These are phyloP conservation scores for Aristolochia fimbriata DNA, from an alignment of 164 flowering plant genomes.

Conservation along the genomic window DNA sequence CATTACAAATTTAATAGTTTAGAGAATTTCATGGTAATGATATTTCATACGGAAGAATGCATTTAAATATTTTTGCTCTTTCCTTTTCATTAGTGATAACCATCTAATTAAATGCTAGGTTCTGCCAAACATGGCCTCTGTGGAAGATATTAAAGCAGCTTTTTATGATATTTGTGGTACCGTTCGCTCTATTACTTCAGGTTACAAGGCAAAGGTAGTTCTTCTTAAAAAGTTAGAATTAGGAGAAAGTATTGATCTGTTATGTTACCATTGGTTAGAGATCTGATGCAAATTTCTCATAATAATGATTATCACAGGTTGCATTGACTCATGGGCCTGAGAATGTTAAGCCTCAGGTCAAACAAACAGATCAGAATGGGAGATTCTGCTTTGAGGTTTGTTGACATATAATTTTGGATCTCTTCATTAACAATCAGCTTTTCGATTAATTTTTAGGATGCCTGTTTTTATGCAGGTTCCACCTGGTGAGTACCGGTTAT, in stretches of 20 bases:
- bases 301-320: conserved; percentile 36
- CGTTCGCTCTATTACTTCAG: conserved; percentile 44
- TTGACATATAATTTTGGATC: not conserved
- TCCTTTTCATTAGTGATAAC: not conserved
- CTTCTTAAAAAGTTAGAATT: not conserved
- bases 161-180: conserved; percentile 84
- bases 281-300: too few relatives aligned
- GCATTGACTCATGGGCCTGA: conserved; percentile 93
- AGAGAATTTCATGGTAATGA: conserved; percentile 60
- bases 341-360: conserved; percentile 76
- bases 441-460: not conserved
- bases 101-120: conserved; percentile 35
- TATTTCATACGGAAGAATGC: too few relatives aligned
- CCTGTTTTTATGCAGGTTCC: conserved; percentile 42
- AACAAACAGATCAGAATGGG: conserved; percentile 61
- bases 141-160: conserved; percentile 64
- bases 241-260: too few relatives aligned
- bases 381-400: conserved; percentile 92
- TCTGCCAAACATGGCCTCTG: conserved; percentile 91
- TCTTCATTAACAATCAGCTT: not conserved
- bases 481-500: conserved; percentile 82
- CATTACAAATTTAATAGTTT: conserved; percentile 74
- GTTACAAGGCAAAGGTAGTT: conserved; percentile 68
- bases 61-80: too few relatives aligned
- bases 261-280: too few relatives aligned